phyloP scores from a whole-genome alignment of 2,329 filamentous ascomycete genomes.

The Diaporthe sp. region DNA sequence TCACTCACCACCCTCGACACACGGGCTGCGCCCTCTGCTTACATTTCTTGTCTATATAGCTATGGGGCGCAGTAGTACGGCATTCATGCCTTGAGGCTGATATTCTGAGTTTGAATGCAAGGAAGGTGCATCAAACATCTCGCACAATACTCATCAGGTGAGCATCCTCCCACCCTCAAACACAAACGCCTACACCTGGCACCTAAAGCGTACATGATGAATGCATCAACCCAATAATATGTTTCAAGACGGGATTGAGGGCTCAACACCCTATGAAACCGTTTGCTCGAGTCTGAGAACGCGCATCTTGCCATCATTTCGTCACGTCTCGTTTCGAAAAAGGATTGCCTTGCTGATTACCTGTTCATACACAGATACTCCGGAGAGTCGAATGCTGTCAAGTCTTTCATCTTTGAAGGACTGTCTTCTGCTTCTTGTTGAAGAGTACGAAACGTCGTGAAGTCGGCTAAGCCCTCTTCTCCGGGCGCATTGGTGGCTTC shows the following conservation, averaged over 20 bases:
- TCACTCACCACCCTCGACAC: not conserved
- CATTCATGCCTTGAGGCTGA: too few relatives aligned
- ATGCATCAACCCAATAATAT: conserved; percentile 45
- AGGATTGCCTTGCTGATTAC: not conserved
- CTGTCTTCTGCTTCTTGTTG: not conserved
- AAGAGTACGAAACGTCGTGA: not conserved
- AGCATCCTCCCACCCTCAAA: not conserved
- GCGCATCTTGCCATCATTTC: not conserved
- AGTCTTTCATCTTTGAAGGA: not conserved
- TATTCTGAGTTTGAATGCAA: not conserved
- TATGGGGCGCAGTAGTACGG: not conserved
- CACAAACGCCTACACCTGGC: not conserved
- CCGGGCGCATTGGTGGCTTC: not conserved
- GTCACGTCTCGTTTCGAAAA: not conserved
- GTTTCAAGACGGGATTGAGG: conserved; percentile 57
- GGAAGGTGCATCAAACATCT: not conserved
- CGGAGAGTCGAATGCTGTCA: not conserved
- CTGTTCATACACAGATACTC: not conserved
- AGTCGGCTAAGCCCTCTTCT: not conserved
- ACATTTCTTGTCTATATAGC: not conserved
- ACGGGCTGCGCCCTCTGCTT: not conserved
- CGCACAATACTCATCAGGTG: not conserved
- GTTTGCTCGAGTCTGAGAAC: conserved; percentile 40
- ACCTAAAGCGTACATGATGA: conserved; percentile 41
- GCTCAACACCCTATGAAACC: conserved; percentile 48